A percentile compares a stretch with the other conserved stretches of the same genome.
Conservation (phyloP, 2,329 filamentous ascomycete genomes). For the Pseudonectria foliicola region DNA sequence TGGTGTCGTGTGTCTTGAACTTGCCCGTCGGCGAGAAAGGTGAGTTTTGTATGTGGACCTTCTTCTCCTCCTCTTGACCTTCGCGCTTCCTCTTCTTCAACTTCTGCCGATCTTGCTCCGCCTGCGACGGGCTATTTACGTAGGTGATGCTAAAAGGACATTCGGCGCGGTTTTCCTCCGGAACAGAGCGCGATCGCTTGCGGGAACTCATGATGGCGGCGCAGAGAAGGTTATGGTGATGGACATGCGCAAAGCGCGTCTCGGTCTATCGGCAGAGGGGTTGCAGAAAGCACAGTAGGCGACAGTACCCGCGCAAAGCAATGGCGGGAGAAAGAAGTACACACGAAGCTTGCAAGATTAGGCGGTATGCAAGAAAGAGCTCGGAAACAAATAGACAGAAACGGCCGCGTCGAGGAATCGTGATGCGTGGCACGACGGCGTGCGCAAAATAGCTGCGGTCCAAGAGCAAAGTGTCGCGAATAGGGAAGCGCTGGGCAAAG, state of each 20-base stretch:
- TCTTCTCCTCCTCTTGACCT: conserved; percentile 38
- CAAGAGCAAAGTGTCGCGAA: not conserved
- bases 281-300: not conserved
- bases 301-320: no score
- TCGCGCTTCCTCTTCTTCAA: conserved; percentile 43
- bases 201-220: conserved; percentile 29
- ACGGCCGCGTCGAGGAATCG: no score
- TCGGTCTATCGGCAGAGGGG: no score
- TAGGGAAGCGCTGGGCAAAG: conserved; percentile 3
- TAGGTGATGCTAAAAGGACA: conserved; percentile 43
- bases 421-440: no score
- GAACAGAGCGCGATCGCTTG: conserved; percentile 45
- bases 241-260: not conserved
- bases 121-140: conserved; percentile 21
- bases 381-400: no score
- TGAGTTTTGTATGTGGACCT: conserved; percentile 43
- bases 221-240: conserved; percentile 15
- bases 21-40: conserved; percentile 48
- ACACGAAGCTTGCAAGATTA: no score
- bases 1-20: conserved; percentile 46
- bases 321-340: not conserved
- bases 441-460: no score
- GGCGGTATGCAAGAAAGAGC: no score
- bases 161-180: conserved; percentile 47
- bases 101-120: conserved; percentile 29